Evolutionary conservation across 2,329 filamentous ascomycete species (phyloP), one percentile per base, ranked within the genome.

Genomic region (Apiospora phragmitis): DNA sequence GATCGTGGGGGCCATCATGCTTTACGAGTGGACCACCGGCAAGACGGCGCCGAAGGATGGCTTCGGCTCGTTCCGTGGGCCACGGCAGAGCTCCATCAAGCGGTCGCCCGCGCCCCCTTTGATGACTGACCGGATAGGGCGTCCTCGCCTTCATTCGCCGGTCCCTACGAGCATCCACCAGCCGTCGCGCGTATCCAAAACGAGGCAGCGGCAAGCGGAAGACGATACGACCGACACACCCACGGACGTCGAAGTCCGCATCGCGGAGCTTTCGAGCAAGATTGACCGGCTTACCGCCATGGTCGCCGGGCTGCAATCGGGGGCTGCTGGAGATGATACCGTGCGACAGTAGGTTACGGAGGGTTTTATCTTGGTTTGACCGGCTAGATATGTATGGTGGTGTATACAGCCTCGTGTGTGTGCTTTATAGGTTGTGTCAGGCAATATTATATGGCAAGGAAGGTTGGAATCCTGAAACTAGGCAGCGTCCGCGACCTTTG

Each of bases 1-100:
- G 42, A 89, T 93, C 72, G 91, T 94, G 38, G 88, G 82, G n/a
- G 82, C 86, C 65, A 94, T 95, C 74, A 87, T 88, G 79, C 77
- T 86, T n/a, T 94, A 92, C 78, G 92, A 94, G 80, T 83, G 83
- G 75, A 73, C 88, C 65, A 80, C 81, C 29, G 79, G 80, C 70
- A 83, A 81, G 68, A 75, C 82, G 9, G 75, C 75, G 35, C 72
- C 77, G 16, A 75, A 79, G 16, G 84, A 85, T 68, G 84, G 84
- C 68, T 86, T 83, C 73, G 83, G 82, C 70, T 84, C 81, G 38
- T 87, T 85, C 80, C 85, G 83, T 75, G 88, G 85, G 3, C 85
- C 84, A 0, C 81, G 79, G 9, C 74, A 70, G 26, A 77, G 69
- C 16, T 72, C 75, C 1, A 72, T 74, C 21, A 77, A 77, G 41